Evolutionary conservation across 2,329 filamentous ascomycete genomes (phyloP).

Genomic region (Penicillium occitanis): DNA sequence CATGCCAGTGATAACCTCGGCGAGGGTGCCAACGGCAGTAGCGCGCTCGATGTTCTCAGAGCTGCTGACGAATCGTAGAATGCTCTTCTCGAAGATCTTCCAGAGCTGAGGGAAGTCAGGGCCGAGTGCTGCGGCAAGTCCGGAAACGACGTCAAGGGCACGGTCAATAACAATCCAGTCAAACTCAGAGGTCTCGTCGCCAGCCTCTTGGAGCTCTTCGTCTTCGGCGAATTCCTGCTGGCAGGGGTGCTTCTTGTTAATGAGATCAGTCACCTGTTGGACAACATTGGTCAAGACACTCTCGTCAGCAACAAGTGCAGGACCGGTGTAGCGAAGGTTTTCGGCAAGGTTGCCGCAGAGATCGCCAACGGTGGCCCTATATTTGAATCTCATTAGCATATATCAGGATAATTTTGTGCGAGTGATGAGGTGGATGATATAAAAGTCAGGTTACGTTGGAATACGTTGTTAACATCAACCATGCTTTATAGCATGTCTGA

Average conservation of each 20-base stretch:
- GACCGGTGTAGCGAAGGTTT: slow-evolving; percentile 86
- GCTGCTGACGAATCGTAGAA: slow-evolving; percentile 83
- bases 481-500: slow-evolving; percentile 77
- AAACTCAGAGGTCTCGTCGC: slow-evolving; percentile 84
- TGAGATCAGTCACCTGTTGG: slow-evolving; percentile 71
- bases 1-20: slow-evolving; percentile 86
- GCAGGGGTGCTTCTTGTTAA: slow-evolving; percentile 88
- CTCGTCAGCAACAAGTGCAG: slow-evolving; percentile 73
- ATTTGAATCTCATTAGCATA: slow-evolving; percentile 19
- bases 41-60: slow-evolving; percentile 84
- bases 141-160: slow-evolving; percentile 84
- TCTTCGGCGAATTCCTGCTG: slow-evolving; percentile 85
- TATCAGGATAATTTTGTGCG: not conserved
- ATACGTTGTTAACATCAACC: slow-evolving; percentile 83
- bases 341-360: slow-evolving; percentile 92
- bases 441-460: slow-evolving; percentile 47
- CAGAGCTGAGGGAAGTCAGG: slow-evolving; percentile 79
- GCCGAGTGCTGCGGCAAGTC: slow-evolving; percentile 79
- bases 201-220: slow-evolving; percentile 71
- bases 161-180: slow-evolving; percentile 98
- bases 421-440: slow-evolving; percentile 14
- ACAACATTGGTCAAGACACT: slow-evolving; percentile 74
- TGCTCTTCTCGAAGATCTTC: slow-evolving; percentile 92
- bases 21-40: slow-evolving; percentile 85
- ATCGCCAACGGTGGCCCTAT: slow-evolving; percentile 82